Evolutionary conservation across 345 rosid species (phyloP), one percentile per base, ranked within the genome.

Genomic region (Aegle marmelos): DNA sequence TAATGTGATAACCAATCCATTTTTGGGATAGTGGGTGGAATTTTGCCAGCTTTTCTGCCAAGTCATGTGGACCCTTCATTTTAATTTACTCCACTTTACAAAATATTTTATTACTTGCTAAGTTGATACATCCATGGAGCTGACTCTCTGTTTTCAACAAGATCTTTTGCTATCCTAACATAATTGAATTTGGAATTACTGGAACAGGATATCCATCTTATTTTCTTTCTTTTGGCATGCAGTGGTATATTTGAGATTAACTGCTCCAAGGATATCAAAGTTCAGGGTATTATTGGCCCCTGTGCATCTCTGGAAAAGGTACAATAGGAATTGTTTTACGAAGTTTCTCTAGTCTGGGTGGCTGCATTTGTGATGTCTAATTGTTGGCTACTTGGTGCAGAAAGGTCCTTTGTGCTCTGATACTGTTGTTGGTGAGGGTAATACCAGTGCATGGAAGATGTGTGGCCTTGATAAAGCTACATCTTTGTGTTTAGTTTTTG

Each of bases 281-380:
- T 91, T 80, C 97, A 92, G 81, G 98, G 98, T 62, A 76, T 92
- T 21, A 87, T 94, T 80, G 97, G 98, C 68, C 94, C 97, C 65
- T 94, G 97, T 76, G 92, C 97, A 74, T 96, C 99, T 66, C 97
- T 96, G 73, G 97, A 91, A 71, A 96, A 92, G 98, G 99, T 94
- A 83, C 28, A 36, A 53, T 65, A 56, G 45, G 24, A 73, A 31
- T 33, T 24, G 34, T 79, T n/a, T 65, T 72, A 62, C 16, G 3
- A 61, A 27, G 9, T 60, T 73, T 74, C 56, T 60, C 48, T 59
- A 64, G 66, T 62, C n/a, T 78, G 75, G 77, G 77, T 69, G 56
- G 59, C 58, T 65, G 59, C 76, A 63, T 60, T 58, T 39, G n/a
- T 61, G 58, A 68, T 79, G 63, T 66, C 85, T 78, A 68, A 59